Conservation (phyloP, 1,284 basidiomycete species). For the Moniliophthora roreri region DNA sequence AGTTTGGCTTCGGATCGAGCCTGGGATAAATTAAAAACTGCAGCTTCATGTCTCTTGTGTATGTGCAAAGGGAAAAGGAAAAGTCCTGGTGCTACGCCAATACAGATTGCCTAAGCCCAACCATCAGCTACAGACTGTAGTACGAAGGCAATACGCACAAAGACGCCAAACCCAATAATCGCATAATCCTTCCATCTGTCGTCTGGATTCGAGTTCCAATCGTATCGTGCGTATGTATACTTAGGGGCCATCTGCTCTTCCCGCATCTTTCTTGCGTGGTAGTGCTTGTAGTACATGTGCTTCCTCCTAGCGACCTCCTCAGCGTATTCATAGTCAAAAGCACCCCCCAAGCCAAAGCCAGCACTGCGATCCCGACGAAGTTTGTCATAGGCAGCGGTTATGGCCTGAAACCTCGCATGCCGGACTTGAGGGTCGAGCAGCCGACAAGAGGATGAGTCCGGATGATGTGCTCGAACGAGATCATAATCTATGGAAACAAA, state of each 20-base stretch:
- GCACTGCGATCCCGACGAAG: conserved; percentile 29
- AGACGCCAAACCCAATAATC: conserved; percentile 36
- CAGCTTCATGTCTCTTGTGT: conserved; percentile 27
- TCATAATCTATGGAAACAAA: conserved; percentile 43
- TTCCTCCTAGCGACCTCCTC: conserved; percentile 41
- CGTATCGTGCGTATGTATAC: conserved; percentile 13
- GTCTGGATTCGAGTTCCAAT: conserved; percentile 27
- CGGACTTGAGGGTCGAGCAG: conserved; percentile 33
- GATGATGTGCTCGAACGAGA: conserved; percentile 52
- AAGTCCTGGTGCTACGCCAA: conserved; percentile 28
- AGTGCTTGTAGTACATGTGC: conserved; percentile 20
- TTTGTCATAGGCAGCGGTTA: conserved; percentile 47
- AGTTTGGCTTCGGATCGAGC: conserved; percentile 30
- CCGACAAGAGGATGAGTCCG: conserved; percentile 38
- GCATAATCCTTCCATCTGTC: conserved; percentile 40
- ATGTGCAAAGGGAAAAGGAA: conserved; percentile 26
- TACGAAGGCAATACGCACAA: conserved; percentile 27
- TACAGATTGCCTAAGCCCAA: conserved; percentile 12
- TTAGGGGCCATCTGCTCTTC: conserved; percentile 6
- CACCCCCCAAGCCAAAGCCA: conserved; percentile 4
- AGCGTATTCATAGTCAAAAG: conserved; percentile 28
- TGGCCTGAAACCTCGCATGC: conserved; percentile 47
- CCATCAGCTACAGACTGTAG: neutral
- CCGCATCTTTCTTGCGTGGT: conserved; percentile 6
- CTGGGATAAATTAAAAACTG: conserved; percentile 28